Conservation (phyloP, 305 asterid genomes). For the Fraxinus xanthoxyloides region DNA sequence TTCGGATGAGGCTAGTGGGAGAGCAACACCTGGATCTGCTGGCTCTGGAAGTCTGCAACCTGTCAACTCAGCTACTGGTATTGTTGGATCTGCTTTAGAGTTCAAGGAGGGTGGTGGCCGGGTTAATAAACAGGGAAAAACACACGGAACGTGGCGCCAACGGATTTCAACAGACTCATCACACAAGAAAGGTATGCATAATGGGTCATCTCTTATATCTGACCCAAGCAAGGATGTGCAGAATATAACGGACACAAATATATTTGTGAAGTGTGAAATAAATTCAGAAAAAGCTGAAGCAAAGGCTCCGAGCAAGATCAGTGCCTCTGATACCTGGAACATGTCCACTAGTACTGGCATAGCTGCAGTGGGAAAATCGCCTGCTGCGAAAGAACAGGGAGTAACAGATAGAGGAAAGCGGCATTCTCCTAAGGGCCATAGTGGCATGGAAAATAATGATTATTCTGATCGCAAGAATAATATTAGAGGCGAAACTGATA, state of each 20-base stretch:
- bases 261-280: constrained; percentile 31
- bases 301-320: constrained; percentile 18
- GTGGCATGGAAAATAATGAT: constrained; percentile 37
- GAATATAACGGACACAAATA: constrained; percentile 31
- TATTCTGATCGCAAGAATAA: constrained; percentile 36
- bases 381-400: constrained; percentile 52
- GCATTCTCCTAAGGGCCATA: constrained; percentile 46
- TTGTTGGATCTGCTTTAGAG: constrained; percentile 34
- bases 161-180: constrained; percentile 46
- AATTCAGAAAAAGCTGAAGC: constrained; percentile 36
- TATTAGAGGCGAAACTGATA: constrained; percentile 42
- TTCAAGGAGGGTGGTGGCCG: constrained; percentile 40
- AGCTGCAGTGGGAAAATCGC: constrained; percentile 26
- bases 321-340: constrained; percentile 28
- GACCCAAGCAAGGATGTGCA: constrained; percentile 40
- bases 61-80: constrained; percentile 32
- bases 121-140: constrained; percentile 57
- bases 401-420: constrained; percentile 61
- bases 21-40: constrained; percentile 33
- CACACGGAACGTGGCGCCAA: constrained; percentile 63
- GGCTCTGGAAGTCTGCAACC: constrained; percentile 32
- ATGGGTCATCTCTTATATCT: constrained; percentile 36
- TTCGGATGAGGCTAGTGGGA: constrained; percentile 41
- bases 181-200: constrained; percentile 29
- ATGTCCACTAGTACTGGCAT: constrained; percentile 25